Evolutionary conservation across 2,329 filamentous ascomycete genomes (phyloP).

Genomic region (Colletotrichum aenigma): DNA sequence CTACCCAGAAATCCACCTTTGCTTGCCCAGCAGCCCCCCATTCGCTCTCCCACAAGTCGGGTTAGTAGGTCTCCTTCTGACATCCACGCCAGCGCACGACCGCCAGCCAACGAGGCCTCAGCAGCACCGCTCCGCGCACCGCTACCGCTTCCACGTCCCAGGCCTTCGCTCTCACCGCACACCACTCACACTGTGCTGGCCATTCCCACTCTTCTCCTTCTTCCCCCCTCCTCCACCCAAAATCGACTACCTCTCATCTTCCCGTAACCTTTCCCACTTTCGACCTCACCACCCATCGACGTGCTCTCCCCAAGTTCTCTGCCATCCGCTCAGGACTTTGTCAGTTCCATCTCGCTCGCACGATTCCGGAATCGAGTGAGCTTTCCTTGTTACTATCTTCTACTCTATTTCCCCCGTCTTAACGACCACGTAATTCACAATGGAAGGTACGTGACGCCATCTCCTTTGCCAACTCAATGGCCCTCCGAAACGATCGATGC

Average conservation of each 20-base stretch:
- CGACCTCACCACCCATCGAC: conserved; percentile 23
- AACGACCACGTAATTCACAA: conserved; percentile 25
- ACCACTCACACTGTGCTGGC: conserved; percentile 14
- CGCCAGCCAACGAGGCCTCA: background rate
- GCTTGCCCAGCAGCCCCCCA: background rate
- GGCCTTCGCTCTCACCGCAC: conserved; percentile 9
- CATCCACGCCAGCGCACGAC: conserved; percentile 15
- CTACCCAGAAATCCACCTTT: background rate
- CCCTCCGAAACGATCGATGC: background rate
- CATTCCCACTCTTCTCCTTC: conserved; percentile 23
- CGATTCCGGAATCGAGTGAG: conserved; percentile 23
- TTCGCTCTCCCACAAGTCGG: conserved; percentile 20
- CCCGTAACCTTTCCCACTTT: conserved; percentile 24
- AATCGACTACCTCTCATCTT: conserved; percentile 21
- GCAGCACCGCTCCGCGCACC: conserved; percentile 1
- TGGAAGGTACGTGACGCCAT: conserved; percentile 25
- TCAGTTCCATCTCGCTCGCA: conserved; percentile 19
- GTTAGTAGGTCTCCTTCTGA: conserved; percentile 20
- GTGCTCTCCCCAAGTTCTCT: conserved; percentile 21
- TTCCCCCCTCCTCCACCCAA: conserved; percentile 25
- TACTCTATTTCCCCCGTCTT: conserved; percentile 13
- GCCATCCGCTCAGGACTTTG: conserved; percentile 22
- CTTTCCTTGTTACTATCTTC: conserved; percentile 9
- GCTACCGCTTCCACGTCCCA: background rate
- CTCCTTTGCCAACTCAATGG: background rate